phyloP scores from a whole-genome alignment of 202 grass and related monocot genomes.

The Cymbopogon flexuosus region DNA sequence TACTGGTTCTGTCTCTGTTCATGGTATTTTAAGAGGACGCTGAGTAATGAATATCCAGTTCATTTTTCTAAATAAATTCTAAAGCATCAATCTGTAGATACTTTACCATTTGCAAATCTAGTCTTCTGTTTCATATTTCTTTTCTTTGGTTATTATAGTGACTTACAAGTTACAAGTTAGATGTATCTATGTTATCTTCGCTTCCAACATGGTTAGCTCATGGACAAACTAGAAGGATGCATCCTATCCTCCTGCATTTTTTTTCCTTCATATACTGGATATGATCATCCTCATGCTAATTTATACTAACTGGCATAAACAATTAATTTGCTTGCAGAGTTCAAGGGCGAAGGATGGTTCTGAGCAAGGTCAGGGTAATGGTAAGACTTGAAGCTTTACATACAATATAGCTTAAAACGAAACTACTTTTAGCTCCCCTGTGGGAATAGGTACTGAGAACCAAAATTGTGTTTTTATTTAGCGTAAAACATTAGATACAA shows the following conservation, averaged over 20 bases:
- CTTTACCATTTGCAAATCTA: background rate
- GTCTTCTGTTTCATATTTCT: conserved; percentile 9
- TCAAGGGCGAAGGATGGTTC: conserved; percentile 50
- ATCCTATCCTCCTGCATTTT: background rate
- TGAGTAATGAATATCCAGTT: background rate
- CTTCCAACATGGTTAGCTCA: background rate
- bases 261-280: conserved; percentile 24
- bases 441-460: background rate
- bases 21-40: conserved; percentile 22
- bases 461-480: conserved; percentile 19
- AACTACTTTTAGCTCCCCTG: background rate
- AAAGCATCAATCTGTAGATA: background rate
- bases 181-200: conserved; percentile 2
- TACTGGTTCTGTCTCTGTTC: conserved; percentile 12
- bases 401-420: background rate
- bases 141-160: background rate
- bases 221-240: conserved; percentile 25
- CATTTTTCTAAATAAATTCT: background rate
- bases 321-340: conserved; percentile 42
- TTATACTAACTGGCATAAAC: background rate
- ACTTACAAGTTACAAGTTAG: background rate
- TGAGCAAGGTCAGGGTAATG: conserved; percentile 41
- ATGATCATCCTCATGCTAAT: conserved; percentile 17
- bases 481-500: background rate
- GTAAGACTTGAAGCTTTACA: conserved; percentile 33